These are phyloP conservation scores for Neocatenulostroma microsporum DNA, from an alignment of 2,329 filamentous ascomycete species.

Conservation along the genomic window DNA sequence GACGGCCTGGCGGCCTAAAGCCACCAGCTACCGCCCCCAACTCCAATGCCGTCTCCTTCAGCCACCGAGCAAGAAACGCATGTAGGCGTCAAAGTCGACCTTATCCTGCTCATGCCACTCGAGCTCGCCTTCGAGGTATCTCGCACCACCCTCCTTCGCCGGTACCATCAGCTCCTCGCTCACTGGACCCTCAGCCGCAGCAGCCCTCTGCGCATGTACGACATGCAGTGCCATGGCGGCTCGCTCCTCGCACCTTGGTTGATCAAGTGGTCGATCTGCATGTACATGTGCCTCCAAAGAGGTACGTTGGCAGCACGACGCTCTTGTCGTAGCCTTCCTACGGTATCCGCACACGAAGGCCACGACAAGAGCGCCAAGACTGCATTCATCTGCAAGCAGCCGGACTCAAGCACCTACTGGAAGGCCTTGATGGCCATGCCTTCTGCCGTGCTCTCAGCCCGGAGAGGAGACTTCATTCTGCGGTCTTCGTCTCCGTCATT, in stretches of 20 bases:
- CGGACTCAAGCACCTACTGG: constrained; percentile 25
- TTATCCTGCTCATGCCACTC: too few relatives aligned
- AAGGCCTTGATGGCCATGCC: constrained; percentile 25
- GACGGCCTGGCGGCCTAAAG: too few relatives aligned
- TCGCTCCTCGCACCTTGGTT: constrained; percentile 20
- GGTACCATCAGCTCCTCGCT: too few relatives aligned
- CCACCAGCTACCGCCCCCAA: too few relatives aligned
- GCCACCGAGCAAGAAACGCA: too few relatives aligned
- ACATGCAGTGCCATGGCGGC: constrained; percentile 23
- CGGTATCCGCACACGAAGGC: too few relatives aligned
- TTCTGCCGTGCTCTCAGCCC: constrained; percentile 22
- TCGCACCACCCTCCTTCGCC: too few relatives aligned
- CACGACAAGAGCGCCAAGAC: constrained; percentile 7
- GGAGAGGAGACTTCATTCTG: constrained; percentile 7
- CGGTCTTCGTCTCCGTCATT: constrained; percentile 6
- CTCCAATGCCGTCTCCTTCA: too few relatives aligned
- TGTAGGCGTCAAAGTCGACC: too few relatives aligned
- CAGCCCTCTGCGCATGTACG: constrained; percentile 28
- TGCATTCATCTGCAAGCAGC: constrained; percentile 24
- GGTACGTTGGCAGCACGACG: constrained; percentile 14
- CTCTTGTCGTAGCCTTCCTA: too few relatives aligned
- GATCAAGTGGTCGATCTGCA: constrained; percentile 29
- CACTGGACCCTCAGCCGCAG: too few relatives aligned
- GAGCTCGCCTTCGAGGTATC: too few relatives aligned
- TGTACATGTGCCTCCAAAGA: constrained; percentile 26